Conservation (phyloP, 2,329 filamentous ascomycete genomes). For the Phyllosticta capitalensis region DNA sequence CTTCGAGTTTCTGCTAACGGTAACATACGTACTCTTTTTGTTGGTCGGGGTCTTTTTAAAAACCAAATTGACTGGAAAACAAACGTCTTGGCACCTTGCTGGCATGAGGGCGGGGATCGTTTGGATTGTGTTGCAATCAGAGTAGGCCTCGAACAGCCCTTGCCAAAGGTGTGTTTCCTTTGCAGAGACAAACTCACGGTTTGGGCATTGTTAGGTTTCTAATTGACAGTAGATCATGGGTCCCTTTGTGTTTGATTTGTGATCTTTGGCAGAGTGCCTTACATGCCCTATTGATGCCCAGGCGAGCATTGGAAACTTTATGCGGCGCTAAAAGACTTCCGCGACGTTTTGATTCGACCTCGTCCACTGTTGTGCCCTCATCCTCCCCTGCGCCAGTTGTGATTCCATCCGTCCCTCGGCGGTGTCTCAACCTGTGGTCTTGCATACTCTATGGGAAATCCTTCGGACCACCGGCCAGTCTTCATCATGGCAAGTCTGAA, state of each 20-base stretch:
- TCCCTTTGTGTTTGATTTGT: not conserved
- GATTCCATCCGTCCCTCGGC: slow-evolving; percentile 73
- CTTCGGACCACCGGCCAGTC: slow-evolving; percentile 62
- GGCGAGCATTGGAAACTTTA: too few relatives aligned
- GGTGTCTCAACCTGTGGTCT: slow-evolving; percentile 78
- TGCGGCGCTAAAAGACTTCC: too few relatives aligned
- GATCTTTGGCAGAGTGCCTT: not conserved
- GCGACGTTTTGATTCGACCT: too few relatives aligned
- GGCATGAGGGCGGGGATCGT: not conserved
- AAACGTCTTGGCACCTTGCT: not conserved
- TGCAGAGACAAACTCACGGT: not conserved
- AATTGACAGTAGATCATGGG: not conserved
- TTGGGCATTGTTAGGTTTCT: not conserved
- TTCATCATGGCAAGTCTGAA: slow-evolving; percentile 88
- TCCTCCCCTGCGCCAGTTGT: slow-evolving; percentile 62
- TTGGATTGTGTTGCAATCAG: not conserved
- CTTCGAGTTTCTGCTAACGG: not conserved
- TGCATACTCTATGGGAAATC: slow-evolving; percentile 84
- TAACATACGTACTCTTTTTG: not conserved
- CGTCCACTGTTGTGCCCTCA: not conserved
- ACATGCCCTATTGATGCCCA: too few relatives aligned
- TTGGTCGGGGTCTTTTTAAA: not conserved
- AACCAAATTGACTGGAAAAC: not conserved
- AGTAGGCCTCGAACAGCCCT: not conserved
- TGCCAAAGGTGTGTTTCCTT: not conserved